Evolutionary conservation across 2,329 filamentous ascomycete genomes (phyloP), one percentile per base, ranked within the genome.

Genomic region (Fusarium sp.): DNA sequence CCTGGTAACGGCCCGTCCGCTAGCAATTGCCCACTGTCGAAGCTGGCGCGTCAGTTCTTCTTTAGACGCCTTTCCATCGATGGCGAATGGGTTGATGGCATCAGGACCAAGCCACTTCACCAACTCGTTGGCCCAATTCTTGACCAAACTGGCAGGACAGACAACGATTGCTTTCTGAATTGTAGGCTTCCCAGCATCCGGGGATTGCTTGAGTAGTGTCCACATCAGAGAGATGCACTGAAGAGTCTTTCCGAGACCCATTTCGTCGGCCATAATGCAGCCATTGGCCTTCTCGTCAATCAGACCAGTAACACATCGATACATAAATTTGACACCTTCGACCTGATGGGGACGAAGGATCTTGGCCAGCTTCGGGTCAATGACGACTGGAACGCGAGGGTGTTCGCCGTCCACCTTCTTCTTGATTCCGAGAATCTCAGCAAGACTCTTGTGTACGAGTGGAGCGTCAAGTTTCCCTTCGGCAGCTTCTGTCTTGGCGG

Each of bases 251-350:
- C 96, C 96, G 35, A 99, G 85, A 76, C 96, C 96, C 96, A 99
- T 99, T 80, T 98, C 96, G 80, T 99, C 96, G 59, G 96, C 96
- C 96, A 99, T 99, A 80, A 99, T 99, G 82, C 96, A 99, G 5
- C 96, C 96, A 80, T 98, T 93, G 54, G 96, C 96, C 76, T 95
- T 95, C 41, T 92, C 88, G 77, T 98, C 96, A 62, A 98, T 93
- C 87, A 98, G 88, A n/a, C 96, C 96, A 4, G 95, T 98, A 10
- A 96, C 94, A 78, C 94, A 97, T 73, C 90, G 89, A 82, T 98
- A 99, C 86, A 99, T 91, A 82, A 99, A 99, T 84, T 96, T 97
- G 72, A 99, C 96, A 78, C 96, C 96, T 80, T 98, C 96, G 41
- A 99, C 92, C 82, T 99, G 96, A 91, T 99, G 96, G 4, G 96